Conservation (phyloP, 1,284 basidiomycete species). For the Ganoderma resinaceum region DNA sequence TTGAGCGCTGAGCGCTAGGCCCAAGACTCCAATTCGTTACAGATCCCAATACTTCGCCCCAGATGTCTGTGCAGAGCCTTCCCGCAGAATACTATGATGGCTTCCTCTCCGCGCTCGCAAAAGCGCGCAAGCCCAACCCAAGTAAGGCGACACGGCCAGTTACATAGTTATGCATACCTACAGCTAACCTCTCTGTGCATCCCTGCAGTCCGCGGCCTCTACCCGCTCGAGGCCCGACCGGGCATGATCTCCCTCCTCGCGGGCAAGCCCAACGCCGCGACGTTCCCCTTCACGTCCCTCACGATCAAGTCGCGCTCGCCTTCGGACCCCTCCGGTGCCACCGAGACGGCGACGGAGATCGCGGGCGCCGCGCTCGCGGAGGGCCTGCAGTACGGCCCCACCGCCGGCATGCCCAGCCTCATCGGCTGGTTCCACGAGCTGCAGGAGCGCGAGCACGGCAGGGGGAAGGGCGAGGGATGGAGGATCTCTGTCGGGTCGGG, state of each 20-base stretch:
- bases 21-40: not conserved
- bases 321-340: slow-evolving; percentile 46
- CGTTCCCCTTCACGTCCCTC: slow-evolving; percentile 89
- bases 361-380: slow-evolving; percentile 63
- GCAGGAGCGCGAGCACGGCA: slow-evolving; percentile 70
- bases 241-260: slow-evolving; percentile 89
- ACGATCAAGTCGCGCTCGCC: slow-evolving; percentile 62
- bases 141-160: slow-evolving; percentile 50
- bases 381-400: slow-evolving; percentile 82
- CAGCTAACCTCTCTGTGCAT: not conserved
- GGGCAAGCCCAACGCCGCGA: slow-evolving; percentile 87
- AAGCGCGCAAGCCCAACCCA: slow-evolving; percentile 62
- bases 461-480: slow-evolving; percentile 70
- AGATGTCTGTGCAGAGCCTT: slow-evolving; percentile 43
- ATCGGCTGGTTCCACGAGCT: slow-evolving; percentile 71
- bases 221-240: slow-evolving; percentile 79
- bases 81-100: slow-evolving; percentile 57
- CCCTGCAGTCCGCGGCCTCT: slow-evolving; percentile 54
- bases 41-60: not conserved
- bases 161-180: not conserved
- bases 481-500: slow-evolving; percentile 81
- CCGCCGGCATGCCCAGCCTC: slow-evolving; percentile 72
- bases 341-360: slow-evolving; percentile 57
- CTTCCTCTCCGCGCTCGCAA: slow-evolving; percentile 67
- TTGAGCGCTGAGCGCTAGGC: too few relatives aligned